Evolutionary conservation across 139 green algal genomes (phyloP), one percentile per base, ranked within the genome.

Genomic region (Haematococcus lacustris): DNA sequence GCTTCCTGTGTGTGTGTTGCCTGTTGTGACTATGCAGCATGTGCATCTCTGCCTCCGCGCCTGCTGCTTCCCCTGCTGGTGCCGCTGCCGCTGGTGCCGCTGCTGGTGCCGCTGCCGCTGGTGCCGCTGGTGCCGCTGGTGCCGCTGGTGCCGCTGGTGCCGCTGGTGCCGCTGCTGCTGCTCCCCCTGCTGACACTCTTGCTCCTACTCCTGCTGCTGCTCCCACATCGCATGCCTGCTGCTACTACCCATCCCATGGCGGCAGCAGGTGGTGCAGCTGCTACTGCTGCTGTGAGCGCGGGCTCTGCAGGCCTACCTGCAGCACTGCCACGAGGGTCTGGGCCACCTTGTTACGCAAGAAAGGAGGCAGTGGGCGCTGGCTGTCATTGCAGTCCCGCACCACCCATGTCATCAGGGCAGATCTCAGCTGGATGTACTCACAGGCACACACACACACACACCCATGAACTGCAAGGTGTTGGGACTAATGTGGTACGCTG

Each of bases 341-440:
- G 6, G 92, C 90, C 38, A 97, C 71, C 85, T 98, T 98, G 86
- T 98, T 98, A 3, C 84, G 82, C 38, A 98, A 67, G 74, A 97
- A 98, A 25, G 91, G 75, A 51, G 89, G 68, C 51, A 85, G 38
- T 0, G 74, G 64, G 21, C 38, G 62, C 35, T 71, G 61, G 17
- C 30, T 62, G 62, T 72, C 85, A 47, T 74, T 83, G 80, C 79
- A 88, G 47, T 86, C 78, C 0, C 71, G 51, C 71, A 75, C 76
- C 34, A 91, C 66, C 88, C 88, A 92, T 2, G 79, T 79, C 76
- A 88, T 73, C 63, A 90, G 61, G 7, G 82, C 78, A 9, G 57
- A 37, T 53, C 82, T 83, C 35, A 89, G 68, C 83, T 89, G 80
- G 17, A 68, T 6, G n/a, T n/a, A n/a, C n/a, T n/a, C n/a, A n/a